phyloP scores from a whole-genome alignment of 257 asterid genomes.

The Solanum pimpinellifolium region DNA sequence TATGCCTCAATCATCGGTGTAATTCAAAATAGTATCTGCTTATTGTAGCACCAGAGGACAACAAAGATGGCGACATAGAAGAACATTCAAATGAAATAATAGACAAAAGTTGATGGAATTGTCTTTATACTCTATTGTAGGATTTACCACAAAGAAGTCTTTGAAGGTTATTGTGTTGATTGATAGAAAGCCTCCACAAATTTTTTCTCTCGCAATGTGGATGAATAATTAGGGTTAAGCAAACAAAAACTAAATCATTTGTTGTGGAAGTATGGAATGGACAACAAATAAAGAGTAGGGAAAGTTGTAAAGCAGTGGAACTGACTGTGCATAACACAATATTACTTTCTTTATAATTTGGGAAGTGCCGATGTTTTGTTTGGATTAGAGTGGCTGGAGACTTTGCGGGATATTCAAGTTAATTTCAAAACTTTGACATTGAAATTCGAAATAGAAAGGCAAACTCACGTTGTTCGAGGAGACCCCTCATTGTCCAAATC shows the following conservation, averaged over 20 bases:
- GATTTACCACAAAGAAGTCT: neutral
- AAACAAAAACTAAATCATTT: neutral
- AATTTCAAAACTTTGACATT: neutral
- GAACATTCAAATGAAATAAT: neutral
- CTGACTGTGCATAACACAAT: neutral
- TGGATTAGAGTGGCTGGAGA: neutral
- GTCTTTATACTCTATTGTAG: neutral
- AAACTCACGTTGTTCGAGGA: neutral
- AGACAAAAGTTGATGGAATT: neutral
- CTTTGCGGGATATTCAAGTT: neutral
- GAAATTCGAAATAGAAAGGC: neutral
- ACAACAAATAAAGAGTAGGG: neutral
- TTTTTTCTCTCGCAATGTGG: neutral
- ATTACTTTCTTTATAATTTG: neutral
- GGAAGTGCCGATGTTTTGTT: neutral
- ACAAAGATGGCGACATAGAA: neutral
- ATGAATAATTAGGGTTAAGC: neutral
- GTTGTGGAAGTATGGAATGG: neutral
- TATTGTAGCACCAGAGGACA: neutral
- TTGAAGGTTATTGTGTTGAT: neutral
- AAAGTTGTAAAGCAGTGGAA: neutral
- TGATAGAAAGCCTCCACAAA: neutral
- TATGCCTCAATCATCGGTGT: neutral
- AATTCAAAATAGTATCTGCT: neutral
- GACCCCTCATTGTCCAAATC: neutral